A percentile compares a stretch with the other conserved stretches of the same genome.
Conservation (phyloP, 805 yeast genomes). For the Scheffersomyces ergatensis region DNA sequence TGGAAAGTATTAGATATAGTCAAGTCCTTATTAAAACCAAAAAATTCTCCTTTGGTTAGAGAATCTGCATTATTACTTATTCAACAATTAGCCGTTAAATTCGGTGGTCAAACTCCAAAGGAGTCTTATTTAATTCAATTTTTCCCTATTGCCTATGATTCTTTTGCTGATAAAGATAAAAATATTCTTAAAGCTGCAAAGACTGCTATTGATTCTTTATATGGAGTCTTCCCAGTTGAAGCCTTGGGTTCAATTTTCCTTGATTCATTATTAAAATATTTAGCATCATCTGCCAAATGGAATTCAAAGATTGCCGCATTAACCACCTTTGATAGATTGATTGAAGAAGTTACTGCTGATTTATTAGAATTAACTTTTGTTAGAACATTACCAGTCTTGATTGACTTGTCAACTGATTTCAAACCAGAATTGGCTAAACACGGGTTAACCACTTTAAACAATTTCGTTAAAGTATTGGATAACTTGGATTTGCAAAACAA, state of each 20-base stretch:
- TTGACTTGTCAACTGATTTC: conserved; percentile 90
- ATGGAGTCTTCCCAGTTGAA: conserved; percentile 71
- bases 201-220: conserved; percentile 66
- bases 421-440: conserved; percentile 92
- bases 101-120: conserved; percentile 66
- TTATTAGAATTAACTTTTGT: conserved; percentile 78
- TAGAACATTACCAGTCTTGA: conserved; percentile 76
- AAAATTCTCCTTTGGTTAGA: conserved; percentile 69
- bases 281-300: conserved; percentile 88
- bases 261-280: conserved; percentile 57
- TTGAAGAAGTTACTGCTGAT: conserved; percentile 81
- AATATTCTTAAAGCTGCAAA: conserved; percentile 86
- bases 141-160: conserved; percentile 64
- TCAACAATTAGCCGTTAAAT: conserved; percentile 54
- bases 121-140: conserved; percentile 72
- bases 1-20: conserved; percentile 68
- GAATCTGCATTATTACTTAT: conserved; percentile 72
- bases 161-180: conserved; percentile 82
- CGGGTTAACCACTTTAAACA: conserved; percentile 68
- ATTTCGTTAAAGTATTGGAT: conserved; percentile 79
- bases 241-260: conserved; percentile 73
- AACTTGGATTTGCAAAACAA: conserved; percentile 90
- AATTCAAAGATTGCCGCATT: conserved; percentile 83
- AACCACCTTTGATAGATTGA: conserved; percentile 66
- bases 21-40: conserved; percentile 66